Conservation (phyloP, 2,329 filamentous ascomycete species). For the Calonectria multiphialidica region DNA sequence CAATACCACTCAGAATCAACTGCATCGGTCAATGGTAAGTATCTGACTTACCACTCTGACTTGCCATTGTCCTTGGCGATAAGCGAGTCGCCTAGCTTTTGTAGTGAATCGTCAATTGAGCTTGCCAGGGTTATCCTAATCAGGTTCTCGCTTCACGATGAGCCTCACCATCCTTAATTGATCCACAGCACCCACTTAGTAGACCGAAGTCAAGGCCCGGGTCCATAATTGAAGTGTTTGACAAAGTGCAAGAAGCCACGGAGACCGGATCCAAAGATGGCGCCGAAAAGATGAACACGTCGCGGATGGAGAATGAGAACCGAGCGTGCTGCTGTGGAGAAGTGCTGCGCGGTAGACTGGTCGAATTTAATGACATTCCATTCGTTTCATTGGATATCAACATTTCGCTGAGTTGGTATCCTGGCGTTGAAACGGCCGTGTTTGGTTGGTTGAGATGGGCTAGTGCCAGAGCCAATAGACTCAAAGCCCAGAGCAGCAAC, state of each 20-base stretch:
- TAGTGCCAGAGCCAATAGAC: neutral
- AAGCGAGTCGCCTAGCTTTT: neutral
- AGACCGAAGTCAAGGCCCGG: neutral
- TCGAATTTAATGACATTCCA: neutral
- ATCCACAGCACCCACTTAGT: neutral
- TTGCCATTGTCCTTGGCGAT: neutral
- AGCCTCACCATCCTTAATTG: neutral
- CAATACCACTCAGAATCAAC: neutral
- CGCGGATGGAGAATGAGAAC: neutral
- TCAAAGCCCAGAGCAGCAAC: neutral
- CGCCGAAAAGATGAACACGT: neutral
- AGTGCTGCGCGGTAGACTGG: neutral
- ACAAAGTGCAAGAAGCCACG: neutral
- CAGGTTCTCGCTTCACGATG: neutral
- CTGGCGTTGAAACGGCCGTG: neutral
- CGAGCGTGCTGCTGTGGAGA: neutral
- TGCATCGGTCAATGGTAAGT: neutral
- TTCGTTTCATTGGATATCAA: neutral
- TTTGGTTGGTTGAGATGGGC: no score
- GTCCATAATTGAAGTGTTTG: neutral
- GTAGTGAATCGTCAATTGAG: neutral
- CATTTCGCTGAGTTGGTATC: neutral
- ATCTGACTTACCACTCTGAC: neutral
- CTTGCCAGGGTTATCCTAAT: neutral
- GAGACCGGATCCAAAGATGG: neutral